Evolutionary conservation across 169 alveolate genomes (phyloP).

Genomic region (Plasmodium coatneyi): DNA sequence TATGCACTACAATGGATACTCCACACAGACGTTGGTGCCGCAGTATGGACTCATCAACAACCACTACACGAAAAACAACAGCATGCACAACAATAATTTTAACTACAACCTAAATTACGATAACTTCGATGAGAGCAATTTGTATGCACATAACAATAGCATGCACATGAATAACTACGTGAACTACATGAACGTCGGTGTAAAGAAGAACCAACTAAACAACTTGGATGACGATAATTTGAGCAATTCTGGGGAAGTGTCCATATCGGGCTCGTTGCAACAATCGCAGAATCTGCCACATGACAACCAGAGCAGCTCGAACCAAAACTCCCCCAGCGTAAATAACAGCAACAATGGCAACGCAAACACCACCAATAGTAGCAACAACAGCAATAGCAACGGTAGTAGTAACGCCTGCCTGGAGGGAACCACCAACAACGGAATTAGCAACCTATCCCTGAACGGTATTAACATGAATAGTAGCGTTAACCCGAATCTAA

Average conservation of each 20-base stretch:
- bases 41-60: constrained; percentile 54
- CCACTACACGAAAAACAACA: constrained; percentile 50
- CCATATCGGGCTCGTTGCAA: constrained; percentile 49
- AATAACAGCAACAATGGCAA: not conserved
- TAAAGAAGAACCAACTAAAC: constrained; percentile 53
- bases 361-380: not conserved
- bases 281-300: constrained; percentile 7
- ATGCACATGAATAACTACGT: constrained; percentile 68
- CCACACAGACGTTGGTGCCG: constrained; percentile 59
- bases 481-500: constrained; percentile 20
- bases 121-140: constrained; percentile 53
- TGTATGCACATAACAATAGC: constrained; percentile 47
- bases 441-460: constrained; percentile 33
- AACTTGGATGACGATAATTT: constrained; percentile 47
- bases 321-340: constrained; percentile 33
- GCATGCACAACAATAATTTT: constrained; percentile 47
- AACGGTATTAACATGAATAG: constrained; percentile 5
- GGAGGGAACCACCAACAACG: constrained; percentile 37
- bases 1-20: constrained; percentile 54
- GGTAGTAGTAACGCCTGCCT: not conserved
- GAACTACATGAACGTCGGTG: constrained; percentile 45
- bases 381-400: not conserved
- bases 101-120: constrained; percentile 65
- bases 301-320: constrained; percentile 32
- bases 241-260: constrained; percentile 64